Evolutionary conservation across 306 rosid species (phyloP).

Genomic region (Aeschynomene evenia): DNA sequence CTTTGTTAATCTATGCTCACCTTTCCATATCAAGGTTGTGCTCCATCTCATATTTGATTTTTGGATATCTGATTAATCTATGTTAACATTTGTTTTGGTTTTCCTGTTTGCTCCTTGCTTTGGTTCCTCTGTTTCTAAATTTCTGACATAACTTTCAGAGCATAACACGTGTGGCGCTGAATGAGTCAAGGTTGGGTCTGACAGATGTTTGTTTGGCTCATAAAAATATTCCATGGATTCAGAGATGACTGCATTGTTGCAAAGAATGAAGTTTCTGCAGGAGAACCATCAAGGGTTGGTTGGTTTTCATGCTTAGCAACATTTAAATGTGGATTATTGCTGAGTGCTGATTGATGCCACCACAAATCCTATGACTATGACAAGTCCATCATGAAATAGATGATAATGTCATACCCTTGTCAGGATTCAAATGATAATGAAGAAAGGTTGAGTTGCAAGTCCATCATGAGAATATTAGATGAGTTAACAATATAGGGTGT

Average conservation of each 20-base stretch:
- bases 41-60: constrained; percentile 14
- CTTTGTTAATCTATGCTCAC: constrained; percentile 45
- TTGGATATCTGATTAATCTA: constrained; percentile 20
- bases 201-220: background rate
- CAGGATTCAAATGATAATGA: constrained; percentile 1
- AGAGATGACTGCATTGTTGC: constrained; percentile 4
- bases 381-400: constrained; percentile 16
- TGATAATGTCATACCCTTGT: constrained; percentile 16
- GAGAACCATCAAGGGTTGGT: constrained; percentile 22
- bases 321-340: constrained; percentile 27
- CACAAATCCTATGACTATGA: no score
- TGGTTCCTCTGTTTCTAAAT: constrained; percentile 7
- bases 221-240: constrained; percentile 1
- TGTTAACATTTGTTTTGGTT: constrained; percentile 14
- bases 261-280: constrained; percentile 30
- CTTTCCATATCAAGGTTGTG: constrained; percentile 32
- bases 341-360: constrained; percentile 16
- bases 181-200: constrained; percentile 17
- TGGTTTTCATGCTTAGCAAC: constrained; percentile 21
- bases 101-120: constrained; percentile 13
- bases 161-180: constrained; percentile 26
- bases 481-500: background rate
- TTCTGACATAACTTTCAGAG: constrained; percentile 28
- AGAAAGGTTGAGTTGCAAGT: constrained; percentile 20
- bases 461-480: constrained; percentile 8